Evolutionary conservation across 495 filamentous ascomycete species (phyloP).

Genomic region (Ascodesmis nigricans): DNA sequence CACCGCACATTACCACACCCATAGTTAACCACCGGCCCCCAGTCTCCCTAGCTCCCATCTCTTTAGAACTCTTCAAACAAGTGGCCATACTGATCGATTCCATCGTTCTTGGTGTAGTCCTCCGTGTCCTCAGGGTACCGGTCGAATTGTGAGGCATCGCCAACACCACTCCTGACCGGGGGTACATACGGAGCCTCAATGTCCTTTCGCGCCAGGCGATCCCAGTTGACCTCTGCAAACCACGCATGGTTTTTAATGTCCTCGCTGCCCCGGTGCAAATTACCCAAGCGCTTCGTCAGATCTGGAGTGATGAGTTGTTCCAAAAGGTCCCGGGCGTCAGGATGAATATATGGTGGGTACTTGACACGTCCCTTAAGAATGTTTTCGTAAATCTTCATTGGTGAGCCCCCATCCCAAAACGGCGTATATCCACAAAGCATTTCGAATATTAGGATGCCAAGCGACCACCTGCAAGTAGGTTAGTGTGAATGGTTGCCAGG

Average conservation of each 20-base stretch:
- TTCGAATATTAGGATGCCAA: conserved; percentile 96
- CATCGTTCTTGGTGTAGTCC: conserved; percentile 33
- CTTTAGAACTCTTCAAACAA: conserved; percentile 51
- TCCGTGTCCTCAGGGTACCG: conserved; percentile 94
- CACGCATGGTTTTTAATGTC: conserved; percentile 91
- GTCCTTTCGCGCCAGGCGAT: conserved; percentile 74
- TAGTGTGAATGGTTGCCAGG: conserved; percentile 2
- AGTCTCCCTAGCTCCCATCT: too few relatives aligned
- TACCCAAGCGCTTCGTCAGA: conserved; percentile 83
- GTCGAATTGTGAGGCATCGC: conserved; percentile 94
- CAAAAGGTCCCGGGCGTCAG: conserved; percentile 79
- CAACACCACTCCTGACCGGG: conserved; percentile 78
- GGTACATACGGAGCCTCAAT: conserved; percentile 97
- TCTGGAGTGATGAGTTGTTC: conserved; percentile 84
- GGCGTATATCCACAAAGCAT: conserved; percentile 98
- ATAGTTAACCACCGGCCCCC: too few relatives aligned
- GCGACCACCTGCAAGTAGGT: conserved; percentile 58
- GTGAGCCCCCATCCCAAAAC: conserved; percentile 92
- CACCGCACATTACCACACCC: too few relatives aligned
- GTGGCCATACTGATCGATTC: conserved; percentile 36
- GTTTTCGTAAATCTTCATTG: conserved; percentile 99
- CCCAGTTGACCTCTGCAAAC: conserved; percentile 98
- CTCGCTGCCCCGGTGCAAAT: conserved; percentile 72
- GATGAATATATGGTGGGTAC: conserved; percentile 85
- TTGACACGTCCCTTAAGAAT: conserved; percentile 83